Conservation (phyloP, 495 filamentous ascomycete genomes). For the Penicilliopsis zonata region DNA sequence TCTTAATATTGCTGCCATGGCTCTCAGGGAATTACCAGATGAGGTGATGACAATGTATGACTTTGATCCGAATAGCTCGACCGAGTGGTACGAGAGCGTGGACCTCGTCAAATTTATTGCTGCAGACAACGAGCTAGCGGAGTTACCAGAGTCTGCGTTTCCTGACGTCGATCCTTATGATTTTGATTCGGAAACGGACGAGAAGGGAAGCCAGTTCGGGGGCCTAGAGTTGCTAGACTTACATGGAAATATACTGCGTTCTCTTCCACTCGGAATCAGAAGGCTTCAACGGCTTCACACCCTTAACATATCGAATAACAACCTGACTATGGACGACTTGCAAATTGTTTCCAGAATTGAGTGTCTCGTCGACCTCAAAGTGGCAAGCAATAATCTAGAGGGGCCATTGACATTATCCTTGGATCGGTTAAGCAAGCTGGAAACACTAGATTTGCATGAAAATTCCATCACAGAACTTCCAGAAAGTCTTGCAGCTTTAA, state of each 20-base stretch:
- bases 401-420: slow-evolving; percentile 50
- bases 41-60: slow-evolving; percentile 89
- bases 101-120: slow-evolving; percentile 82
- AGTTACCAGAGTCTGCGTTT: slow-evolving; percentile 60
- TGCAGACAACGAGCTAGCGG: slow-evolving; percentile 81
- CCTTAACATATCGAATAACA: slow-evolving; percentile 80
- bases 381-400: slow-evolving; percentile 65
- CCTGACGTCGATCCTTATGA: slow-evolving; percentile 54
- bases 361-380: slow-evolving; percentile 63
- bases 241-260: slow-evolving; percentile 65
- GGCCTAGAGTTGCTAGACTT: slow-evolving; percentile 75
- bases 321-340: slow-evolving; percentile 55
- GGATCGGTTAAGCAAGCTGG: slow-evolving; percentile 49
- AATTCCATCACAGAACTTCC: slow-evolving; percentile 77
- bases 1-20: slow-evolving; percentile 83
- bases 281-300: slow-evolving; percentile 59
- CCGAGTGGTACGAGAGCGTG: slow-evolving; percentile 83
- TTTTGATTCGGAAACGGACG: slow-evolving; percentile 46
- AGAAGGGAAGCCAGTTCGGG: slow-evolving; percentile 64
- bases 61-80: slow-evolving; percentile 45
- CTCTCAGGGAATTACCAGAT: slow-evolving; percentile 63
- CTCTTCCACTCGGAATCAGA: slow-evolving; percentile 64
- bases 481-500: slow-evolving; percentile 46
- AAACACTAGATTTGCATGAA: slow-evolving; percentile 66
- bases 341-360: slow-evolving; percentile 59